Evolutionary conservation across 2,329 filamentous ascomycete genomes (phyloP), one percentile per base, ranked within the genome.

Genomic region (Curvularia sp.): DNA sequence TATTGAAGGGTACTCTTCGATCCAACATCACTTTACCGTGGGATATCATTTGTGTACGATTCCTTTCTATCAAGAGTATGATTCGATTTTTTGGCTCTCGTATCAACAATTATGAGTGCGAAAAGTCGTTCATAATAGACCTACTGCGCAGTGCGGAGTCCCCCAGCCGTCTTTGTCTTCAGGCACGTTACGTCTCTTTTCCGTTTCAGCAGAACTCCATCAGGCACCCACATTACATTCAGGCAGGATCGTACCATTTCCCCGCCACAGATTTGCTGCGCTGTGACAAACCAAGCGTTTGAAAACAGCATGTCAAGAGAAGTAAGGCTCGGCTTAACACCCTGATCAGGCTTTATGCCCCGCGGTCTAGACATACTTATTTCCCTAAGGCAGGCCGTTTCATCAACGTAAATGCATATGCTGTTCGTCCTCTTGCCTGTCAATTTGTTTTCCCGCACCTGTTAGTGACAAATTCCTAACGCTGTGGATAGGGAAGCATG

Each of bases 181-280:
- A 64, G 58, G 65, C 53, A 55, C 28, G 30, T 58, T 50, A 44
- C 54, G 66, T 66, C 63, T 65, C 62, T 61, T 44, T 24, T 57
- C 46, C 26, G 67, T 69, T 71, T 71, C 65, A 69, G 57, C 28
- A 64, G 39, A 41, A 57, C 59, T 61, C 63, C 63, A 55, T 53
- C 43, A 59, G 56, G 55, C 53, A 64, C 31, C 13, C 42, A 46
- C 52, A 44, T 31, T 35, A 56, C 57, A 53, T 55, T 42, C 44
- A 55, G 52, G 52, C 52, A 41, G 41, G 18, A 18, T 26, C 44
- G 48, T 56, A 59, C 49, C 49, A 49, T 48, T 53, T 49, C 31
- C 47, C 47, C 43, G 43, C 47, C 43, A 38, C 13, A 38, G 22
- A 18, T 26, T 35, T 28, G 13, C 33, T 49, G 30, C 43, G 41